Conservation (phyloP, 495 filamentous ascomycete genomes). For the Opeltia flavorubescens region DNA sequence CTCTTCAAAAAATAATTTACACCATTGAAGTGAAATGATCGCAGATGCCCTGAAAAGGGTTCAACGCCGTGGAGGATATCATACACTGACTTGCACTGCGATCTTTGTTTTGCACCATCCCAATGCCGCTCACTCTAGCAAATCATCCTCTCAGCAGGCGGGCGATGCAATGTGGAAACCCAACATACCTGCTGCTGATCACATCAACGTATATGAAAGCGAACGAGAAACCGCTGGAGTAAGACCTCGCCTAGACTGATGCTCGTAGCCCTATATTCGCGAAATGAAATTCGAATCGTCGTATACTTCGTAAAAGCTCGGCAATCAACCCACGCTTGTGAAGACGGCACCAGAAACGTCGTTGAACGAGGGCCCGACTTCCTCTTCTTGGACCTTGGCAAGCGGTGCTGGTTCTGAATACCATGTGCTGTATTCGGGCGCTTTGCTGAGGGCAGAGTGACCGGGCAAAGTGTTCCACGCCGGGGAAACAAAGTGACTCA, state of each 20-base stretch:
- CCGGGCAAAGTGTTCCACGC: conserved; percentile 11
- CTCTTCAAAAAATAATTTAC: no score
- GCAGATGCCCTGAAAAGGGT: no score
- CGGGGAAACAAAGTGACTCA: conserved; percentile 5
- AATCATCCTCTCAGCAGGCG: neutral
- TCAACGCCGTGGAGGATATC: no score
- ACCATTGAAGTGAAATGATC: no score
- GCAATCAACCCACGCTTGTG: conserved; percentile 2
- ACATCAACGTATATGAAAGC: no score
- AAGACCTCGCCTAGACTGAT: no score
- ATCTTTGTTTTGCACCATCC: no score
- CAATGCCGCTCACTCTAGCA: neutral
- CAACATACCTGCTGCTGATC: neutral
- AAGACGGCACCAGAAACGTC: conserved; percentile 12
- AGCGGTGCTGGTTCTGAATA: conserved; percentile 12
- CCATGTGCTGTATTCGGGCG: conserved; percentile 15
- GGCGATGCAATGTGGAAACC: neutral
- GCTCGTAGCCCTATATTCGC: no score
- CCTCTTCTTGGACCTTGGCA: conserved; percentile 18
- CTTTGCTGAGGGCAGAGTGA: conserved; percentile 12
- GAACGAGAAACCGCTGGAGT: no score
- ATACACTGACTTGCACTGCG: no score
- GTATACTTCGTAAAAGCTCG: neutral
- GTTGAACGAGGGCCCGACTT: conserved; percentile 11
- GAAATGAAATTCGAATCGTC: neutral